Percentiles rank a stretch among this genome's conserved stretches.
These are phyloP conservation scores for Primulina tabacum DNA, from an alignment of 257 asterid species.

Conservation along the genomic window DNA sequence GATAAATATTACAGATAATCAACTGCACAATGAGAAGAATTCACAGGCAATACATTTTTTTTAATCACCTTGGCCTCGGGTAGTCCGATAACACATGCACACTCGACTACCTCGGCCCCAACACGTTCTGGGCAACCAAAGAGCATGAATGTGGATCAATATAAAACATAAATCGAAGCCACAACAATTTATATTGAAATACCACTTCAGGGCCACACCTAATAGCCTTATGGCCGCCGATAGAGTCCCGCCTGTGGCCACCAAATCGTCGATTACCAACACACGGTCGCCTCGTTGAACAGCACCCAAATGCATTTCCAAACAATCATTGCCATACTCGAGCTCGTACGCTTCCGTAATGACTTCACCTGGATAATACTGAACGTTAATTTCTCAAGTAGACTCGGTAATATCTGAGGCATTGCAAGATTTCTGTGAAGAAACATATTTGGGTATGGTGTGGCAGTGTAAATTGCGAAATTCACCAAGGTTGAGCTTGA, in stretches of 20 bases:
- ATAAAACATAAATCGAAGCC: not conserved
- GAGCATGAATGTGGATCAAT: not conserved
- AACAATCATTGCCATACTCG: slow-evolving; percentile 76
- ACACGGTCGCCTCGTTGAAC: slow-evolving; percentile 66
- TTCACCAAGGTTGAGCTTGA: too few relatives aligned
- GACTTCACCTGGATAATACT: slow-evolving; percentile 53
- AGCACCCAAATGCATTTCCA: slow-evolving; percentile 82
- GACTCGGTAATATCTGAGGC: too few relatives aligned
- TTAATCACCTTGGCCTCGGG: slow-evolving; percentile 68
- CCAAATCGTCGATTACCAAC: slow-evolving; percentile 72
- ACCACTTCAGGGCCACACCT: slow-evolving; percentile 38
- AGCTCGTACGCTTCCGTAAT: slow-evolving; percentile 77
- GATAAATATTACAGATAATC: not conserved
- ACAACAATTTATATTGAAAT: not conserved
- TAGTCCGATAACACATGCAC: slow-evolving; percentile 84
- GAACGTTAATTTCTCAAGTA: not conserved
- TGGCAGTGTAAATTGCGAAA: too few relatives aligned
- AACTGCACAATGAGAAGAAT: slow-evolving; percentile 6
- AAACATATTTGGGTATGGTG: too few relatives aligned
- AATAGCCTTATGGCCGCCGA: slow-evolving; percentile 78
- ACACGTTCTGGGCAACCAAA: slow-evolving; percentile 43
- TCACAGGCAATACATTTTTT: not conserved
- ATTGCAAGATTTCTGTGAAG: too few relatives aligned
- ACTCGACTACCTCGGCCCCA: slow-evolving; percentile 83
- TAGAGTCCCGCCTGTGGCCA: slow-evolving; percentile 91